These are phyloP conservation scores for Rhododendron mucronatum DNA, from an alignment of 148 eudicot species.

Conservation along the genomic window DNA sequence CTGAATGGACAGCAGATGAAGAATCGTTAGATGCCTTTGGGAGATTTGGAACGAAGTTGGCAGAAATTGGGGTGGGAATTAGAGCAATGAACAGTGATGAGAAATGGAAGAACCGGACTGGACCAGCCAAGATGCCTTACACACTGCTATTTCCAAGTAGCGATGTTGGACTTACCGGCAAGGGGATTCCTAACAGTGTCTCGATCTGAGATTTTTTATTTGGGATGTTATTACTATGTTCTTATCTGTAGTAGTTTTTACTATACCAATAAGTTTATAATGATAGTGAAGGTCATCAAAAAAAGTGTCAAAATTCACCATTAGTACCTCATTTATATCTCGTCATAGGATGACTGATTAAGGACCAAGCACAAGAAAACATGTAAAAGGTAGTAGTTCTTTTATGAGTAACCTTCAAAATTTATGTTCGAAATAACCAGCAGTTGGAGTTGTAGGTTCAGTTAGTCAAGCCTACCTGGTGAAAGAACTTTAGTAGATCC, in stretches of 20 bases:
- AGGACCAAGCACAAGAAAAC: background rate
- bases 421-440: background rate
- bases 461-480: background rate
- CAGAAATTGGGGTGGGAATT: slow-evolving; percentile 51
- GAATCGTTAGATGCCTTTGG: slow-evolving; percentile 52
- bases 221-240: background rate
- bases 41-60: slow-evolving; percentile 47
- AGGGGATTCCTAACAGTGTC: slow-evolving; percentile 91
- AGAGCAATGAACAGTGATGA: slow-evolving; percentile 44
- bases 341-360: background rate
- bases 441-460: background rate
- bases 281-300: background rate
- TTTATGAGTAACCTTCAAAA: background rate
- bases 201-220: slow-evolving; percentile 34
- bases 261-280: background rate
- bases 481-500: background rate
- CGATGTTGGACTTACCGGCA: slow-evolving; percentile 69
- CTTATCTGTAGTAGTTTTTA: background rate
- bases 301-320: background rate
- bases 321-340: background rate
- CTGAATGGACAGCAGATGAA: slow-evolving; percentile 57
- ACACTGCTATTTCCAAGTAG: slow-evolving; percentile 68
- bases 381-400: background rate
- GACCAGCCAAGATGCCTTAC: slow-evolving; percentile 71
- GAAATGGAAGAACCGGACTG: slow-evolving; percentile 57